Evolutionary conservation across 495 filamentous ascomycete genomes (phyloP).

Genomic region (Penicillium ochrochloron): DNA sequence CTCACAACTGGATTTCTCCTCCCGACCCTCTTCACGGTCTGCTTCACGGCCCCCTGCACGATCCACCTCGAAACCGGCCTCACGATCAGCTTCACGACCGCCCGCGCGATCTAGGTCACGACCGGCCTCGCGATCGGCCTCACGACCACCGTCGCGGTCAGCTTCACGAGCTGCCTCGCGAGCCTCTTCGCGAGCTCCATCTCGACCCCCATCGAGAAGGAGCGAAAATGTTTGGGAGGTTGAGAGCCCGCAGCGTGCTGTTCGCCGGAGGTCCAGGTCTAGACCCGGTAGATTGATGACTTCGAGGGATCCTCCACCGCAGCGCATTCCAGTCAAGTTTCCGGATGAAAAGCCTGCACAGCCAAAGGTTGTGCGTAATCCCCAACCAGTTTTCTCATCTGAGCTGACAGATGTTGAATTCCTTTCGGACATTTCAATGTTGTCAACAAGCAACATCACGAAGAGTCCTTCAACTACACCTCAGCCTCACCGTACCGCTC

Average conservation of each 20-base stretch:
- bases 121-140: background rate
- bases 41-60: background rate
- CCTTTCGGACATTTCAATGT: conserved; percentile 19
- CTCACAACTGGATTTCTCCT: conserved; percentile 25
- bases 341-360: conserved; percentile 15
- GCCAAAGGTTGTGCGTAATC: conserved; percentile 18
- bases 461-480: conserved; percentile 26
- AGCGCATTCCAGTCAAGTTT: conserved; percentile 11
- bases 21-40: conserved; percentile 19
- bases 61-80: background rate
- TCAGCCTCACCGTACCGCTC: background rate
- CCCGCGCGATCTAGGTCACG: background rate
- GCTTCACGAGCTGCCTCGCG: background rate
- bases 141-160: background rate
- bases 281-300: conserved; percentile 20
- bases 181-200: background rate
- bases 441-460: conserved; percentile 15
- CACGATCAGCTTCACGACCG: conserved; percentile 1
- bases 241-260: conserved; percentile 36
- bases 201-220: conserved; percentile 15
- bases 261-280: conserved; percentile 36
- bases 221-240: conserved; percentile 46
- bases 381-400: conserved; percentile 19
- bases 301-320: conserved; percentile 20
- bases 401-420: conserved; percentile 23